phyloP scores from a whole-genome alignment of 345 rosid genomes.

The Hirschfeldia incana region DNA sequence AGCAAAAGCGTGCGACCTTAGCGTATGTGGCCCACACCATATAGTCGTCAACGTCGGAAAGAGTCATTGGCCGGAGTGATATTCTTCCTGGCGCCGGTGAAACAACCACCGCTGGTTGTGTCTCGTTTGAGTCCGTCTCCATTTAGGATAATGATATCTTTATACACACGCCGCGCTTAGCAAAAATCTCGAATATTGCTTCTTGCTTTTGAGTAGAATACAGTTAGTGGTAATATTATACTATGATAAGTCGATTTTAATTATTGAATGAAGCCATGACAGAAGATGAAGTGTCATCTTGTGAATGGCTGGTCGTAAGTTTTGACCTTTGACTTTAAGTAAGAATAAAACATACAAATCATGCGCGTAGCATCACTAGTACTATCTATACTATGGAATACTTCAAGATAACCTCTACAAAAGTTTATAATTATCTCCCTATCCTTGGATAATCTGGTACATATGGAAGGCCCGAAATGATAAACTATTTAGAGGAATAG shows the following conservation, averaged over 20 bases:
- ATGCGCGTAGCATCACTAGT: too few species aligned
- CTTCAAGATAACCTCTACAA: too few species aligned
- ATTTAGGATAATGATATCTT: background rate
- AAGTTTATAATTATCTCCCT: too few species aligned
- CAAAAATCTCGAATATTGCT: background rate
- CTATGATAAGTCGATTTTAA: too few species aligned
- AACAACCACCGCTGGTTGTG: background rate
- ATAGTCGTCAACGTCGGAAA: constrained; percentile 56
- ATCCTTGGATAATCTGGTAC: too few species aligned
- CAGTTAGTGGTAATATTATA: background rate
- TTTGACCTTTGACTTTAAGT: background rate
- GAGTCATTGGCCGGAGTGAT: constrained; percentile 46
- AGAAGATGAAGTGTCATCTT: background rate
- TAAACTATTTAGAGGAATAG: too few species aligned
- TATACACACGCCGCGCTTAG: background rate
- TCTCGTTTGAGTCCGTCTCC: background rate
- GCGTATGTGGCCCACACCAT: constrained; percentile 67
- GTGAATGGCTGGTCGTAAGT: background rate
- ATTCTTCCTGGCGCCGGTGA: constrained; percentile 16
- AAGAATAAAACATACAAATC: too few species aligned
- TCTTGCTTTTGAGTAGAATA: background rate
- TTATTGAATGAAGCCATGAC: background rate
- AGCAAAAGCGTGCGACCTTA: constrained; percentile 52
- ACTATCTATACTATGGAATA: too few species aligned
- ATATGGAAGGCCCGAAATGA: too few species aligned